These are phyloP conservation scores for Inonotus obliquus DNA, from an alignment of 1,284 basidiomycete genomes.

Conservation along the genomic window DNA sequence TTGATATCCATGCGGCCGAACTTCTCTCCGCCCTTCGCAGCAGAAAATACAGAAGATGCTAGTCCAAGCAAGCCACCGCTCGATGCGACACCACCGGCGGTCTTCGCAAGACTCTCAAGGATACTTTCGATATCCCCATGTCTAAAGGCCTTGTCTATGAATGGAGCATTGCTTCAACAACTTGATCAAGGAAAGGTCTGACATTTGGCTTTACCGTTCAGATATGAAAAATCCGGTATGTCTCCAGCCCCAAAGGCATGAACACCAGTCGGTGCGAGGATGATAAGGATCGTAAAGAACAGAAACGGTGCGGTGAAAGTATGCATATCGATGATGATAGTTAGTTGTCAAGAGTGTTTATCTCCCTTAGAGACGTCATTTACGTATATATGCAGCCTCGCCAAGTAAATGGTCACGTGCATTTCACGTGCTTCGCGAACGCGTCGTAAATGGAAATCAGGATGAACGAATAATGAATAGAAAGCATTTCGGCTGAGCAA, in stretches of 20 bases:
- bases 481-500: neutral
- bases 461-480: no score
- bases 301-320: constrained; percentile 35
- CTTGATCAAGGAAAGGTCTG: neutral
- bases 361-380: neutral
- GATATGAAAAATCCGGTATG: constrained; percentile 50
- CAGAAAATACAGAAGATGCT: constrained; percentile 41
- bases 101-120: constrained; percentile 53
- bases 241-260: constrained; percentile 58
- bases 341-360: neutral
- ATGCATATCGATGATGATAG: constrained; percentile 15
- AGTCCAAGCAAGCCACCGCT: constrained; percentile 45
- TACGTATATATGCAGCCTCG: neutral
- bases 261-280: constrained; percentile 41
- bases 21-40: constrained; percentile 47
- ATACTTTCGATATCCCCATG: constrained; percentile 73
- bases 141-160: constrained; percentile 62
- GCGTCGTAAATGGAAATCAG: neutral
- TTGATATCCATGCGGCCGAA: constrained; percentile 59
- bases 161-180: neutral
- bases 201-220: neutral
- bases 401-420: neutral
- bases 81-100: constrained; percentile 43
- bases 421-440: neutral
- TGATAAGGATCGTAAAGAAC: constrained; percentile 39